These are phyloP conservation scores for Cornus florida DNA, from an alignment of 148 eudicot species.

Conservation along the genomic window DNA sequence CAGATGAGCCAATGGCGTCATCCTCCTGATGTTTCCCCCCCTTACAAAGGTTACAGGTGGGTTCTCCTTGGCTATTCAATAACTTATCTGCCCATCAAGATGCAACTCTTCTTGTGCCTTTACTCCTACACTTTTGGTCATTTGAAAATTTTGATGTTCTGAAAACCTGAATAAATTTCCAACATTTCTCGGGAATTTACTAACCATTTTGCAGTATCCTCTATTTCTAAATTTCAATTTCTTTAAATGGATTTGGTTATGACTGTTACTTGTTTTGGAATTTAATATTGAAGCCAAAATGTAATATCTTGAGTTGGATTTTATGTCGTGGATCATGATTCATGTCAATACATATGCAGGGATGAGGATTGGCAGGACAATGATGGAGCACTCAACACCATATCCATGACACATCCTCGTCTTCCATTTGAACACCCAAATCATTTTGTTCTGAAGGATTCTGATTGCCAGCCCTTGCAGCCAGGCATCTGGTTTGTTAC, in stretches of 20 bases:
- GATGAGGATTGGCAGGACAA: constrained; percentile 99
- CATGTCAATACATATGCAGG: constrained; percentile 38
- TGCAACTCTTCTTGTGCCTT: background rate
- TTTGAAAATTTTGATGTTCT: too few species aligned
- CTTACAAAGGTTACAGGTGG: constrained; percentile 88
- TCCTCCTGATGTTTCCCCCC: constrained; percentile 75
- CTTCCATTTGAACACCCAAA: constrained; percentile 78
- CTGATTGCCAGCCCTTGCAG: constrained; percentile 75
- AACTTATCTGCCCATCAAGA: background rate
- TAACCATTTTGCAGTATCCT: background rate
- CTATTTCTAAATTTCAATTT: background rate
- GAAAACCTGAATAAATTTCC: too few species aligned
- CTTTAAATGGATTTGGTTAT: background rate
- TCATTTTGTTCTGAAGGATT: constrained; percentile 58
- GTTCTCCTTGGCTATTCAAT: background rate
- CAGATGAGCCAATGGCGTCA: constrained; percentile 92
- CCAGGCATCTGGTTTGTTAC: constrained; percentile 83
- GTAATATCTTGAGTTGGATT: background rate
- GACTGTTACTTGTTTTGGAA: background rate
- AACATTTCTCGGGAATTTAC: background rate
- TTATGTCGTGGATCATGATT: background rate
- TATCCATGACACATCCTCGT: constrained; percentile 92
- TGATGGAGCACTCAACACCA: constrained; percentile 90
- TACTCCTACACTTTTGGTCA: background rate
- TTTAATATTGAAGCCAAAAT: background rate